These are phyloP conservation scores for Monosporozyma yasuniensis DNA, from an alignment of 805 yeast genomes.

Conservation along the genomic window DNA sequence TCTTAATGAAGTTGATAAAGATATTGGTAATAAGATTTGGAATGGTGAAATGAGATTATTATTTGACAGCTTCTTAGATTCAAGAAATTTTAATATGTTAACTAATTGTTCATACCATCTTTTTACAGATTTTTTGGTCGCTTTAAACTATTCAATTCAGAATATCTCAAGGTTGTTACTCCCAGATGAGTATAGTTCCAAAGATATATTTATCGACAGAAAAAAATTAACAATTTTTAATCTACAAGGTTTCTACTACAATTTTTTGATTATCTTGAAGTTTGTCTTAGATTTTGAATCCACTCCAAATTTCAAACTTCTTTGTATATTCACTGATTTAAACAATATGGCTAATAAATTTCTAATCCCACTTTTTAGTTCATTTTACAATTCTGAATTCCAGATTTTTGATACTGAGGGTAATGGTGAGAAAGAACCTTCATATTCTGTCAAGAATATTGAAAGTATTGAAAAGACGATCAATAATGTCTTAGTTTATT, in stretches of 20 bases:
- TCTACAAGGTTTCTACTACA: conserved; percentile 25
- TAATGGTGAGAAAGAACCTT: not conserved
- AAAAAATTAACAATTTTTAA: conserved; percentile 22
- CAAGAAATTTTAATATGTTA: conserved; percentile 18
- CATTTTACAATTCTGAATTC: not conserved
- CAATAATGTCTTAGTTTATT: conserved; percentile 24
- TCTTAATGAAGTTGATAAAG: conserved; percentile 17
- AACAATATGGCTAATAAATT: conserved; percentile 23
- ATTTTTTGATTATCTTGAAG: conserved; percentile 24
- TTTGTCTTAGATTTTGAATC: conserved; percentile 27
- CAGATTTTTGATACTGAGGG: conserved; percentile 10
- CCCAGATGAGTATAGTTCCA: conserved; percentile 8
- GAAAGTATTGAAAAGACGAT: conserved; percentile 23
- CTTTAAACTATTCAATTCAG: conserved; percentile 27
- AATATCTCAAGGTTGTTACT: conserved; percentile 21
- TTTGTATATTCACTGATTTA: conserved; percentile 26
- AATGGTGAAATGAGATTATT: conserved; percentile 15
- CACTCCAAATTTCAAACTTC: conserved; percentile 28
- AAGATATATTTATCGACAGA: conserved; percentile 12
- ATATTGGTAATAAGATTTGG: conserved; percentile 22
- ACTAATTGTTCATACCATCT: conserved; percentile 23
- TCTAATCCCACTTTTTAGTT: conserved; percentile 14
- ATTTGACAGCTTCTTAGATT: conserved; percentile 16
- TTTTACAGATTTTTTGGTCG: conserved; percentile 25
- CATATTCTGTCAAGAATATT: conserved; percentile 12